Evolutionary conservation across 2,329 filamentous ascomycete genomes (phyloP), one percentile per base, ranked within the genome.

Genomic region (Neocucurbitaria cava): DNA sequence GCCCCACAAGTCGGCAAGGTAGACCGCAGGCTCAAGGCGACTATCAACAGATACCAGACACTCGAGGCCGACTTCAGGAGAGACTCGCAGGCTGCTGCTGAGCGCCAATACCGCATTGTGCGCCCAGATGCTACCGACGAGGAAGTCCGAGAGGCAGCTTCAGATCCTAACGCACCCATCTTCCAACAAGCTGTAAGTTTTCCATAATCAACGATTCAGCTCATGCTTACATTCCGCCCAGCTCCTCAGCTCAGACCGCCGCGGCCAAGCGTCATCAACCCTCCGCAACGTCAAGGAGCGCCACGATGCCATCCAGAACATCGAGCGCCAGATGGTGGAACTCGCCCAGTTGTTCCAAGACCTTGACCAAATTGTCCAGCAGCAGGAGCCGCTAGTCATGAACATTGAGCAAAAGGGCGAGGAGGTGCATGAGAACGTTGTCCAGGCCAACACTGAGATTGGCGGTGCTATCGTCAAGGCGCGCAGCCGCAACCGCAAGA

Each of bases 21-120:
- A 41, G 91, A 96, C 75, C 85, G 89, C 47, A 85, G 89, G 52
- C 83, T 97, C 65, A 93, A 94, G 80, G 81, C 84, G 40, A 90
- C 91, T 55, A 94, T 96, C 75, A 86, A 90, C 65, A 81, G 87
- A 58, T 97, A 93, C 81, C 91, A 95, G 77, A 83, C 87, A 62
- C 82, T 91, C 50, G 93, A 98, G 77, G 86, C 86, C 1, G 84
- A 88, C 20, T 96, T 93, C 83, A 86, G 89, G 72, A 89, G 90
- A 77, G 88, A 89, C 64, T 87, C 91, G 28, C 85, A 91, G 73
- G 89, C 92, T 45, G 91, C 96, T 77, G 90, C 96, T 79, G 89
- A 88, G 62, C 86, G 95, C 50, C 92, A 97, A 75, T 96, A 96
- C 78, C 86, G 90, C 54, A 97, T 98, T 72, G 93, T 95, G 50